Percentiles rank a stretch among this genome's conserved stretches.
These are phyloP conservation scores for Colletotrichum tropicicola DNA, from an alignment of 2,329 filamentous ascomycete species.

Conservation along the genomic window DNA sequence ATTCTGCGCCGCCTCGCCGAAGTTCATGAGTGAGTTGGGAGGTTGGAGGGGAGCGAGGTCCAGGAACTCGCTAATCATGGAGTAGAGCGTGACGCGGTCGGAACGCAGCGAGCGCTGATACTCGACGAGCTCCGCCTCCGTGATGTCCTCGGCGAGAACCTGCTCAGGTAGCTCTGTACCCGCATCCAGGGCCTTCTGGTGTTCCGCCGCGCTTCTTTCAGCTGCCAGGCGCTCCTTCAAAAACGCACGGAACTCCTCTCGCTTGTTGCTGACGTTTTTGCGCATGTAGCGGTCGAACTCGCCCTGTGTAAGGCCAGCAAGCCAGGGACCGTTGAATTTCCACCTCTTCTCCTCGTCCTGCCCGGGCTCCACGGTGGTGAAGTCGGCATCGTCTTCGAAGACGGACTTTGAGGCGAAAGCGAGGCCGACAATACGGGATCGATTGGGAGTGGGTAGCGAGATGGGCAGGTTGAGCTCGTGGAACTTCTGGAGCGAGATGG, in stretches of 20 bases:
- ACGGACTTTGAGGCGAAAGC: constrained; percentile 55
- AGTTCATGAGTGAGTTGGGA: constrained; percentile 37
- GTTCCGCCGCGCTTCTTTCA: constrained; percentile 51
- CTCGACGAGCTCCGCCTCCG: constrained; percentile 58
- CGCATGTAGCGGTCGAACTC: constrained; percentile 66
- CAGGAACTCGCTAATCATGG: constrained; percentile 66
- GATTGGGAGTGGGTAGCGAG: constrained; percentile 54
- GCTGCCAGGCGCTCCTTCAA: constrained; percentile 59
- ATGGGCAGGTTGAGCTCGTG: constrained; percentile 82
- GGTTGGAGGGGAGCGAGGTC: constrained; percentile 65
- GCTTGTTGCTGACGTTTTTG: constrained; percentile 61
- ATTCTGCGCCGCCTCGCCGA: constrained; percentile 35
- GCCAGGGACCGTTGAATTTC: constrained; percentile 75
- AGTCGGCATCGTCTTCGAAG: constrained; percentile 67
- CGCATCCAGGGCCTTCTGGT: constrained; percentile 48
- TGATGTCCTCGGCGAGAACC: constrained; percentile 50
- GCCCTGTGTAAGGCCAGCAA: constrained; percentile 69
- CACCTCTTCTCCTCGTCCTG: constrained; percentile 58
- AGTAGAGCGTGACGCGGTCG: constrained; percentile 60
- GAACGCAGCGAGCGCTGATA: constrained; percentile 63
- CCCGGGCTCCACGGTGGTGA: constrained; percentile 49
- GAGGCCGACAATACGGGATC: constrained; percentile 9
- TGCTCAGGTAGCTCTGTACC: constrained; percentile 40
- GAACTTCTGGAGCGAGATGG: constrained; percentile 84
- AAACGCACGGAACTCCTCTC: constrained; percentile 63